Conservation (phyloP, 78 protist species). For the Protostelium mycophagum region DNA sequence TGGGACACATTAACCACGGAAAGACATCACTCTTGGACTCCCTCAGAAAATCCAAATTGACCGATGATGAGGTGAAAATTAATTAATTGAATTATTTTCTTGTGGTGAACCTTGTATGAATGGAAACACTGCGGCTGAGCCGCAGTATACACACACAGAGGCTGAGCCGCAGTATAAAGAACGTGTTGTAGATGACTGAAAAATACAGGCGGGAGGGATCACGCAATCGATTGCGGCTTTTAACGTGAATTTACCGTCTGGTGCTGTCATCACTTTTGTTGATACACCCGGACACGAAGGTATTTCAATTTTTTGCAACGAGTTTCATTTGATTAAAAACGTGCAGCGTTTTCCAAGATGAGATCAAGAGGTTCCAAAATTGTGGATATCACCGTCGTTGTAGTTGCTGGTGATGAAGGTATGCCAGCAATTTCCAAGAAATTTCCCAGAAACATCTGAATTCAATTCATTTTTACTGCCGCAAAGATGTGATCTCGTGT, state of each 20-base stretch:
- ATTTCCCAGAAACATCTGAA: background rate
- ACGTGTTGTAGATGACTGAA: background rate
- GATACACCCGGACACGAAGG: slow-evolving; percentile 94
- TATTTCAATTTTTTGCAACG: background rate
- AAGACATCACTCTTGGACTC: slow-evolving; percentile 88
- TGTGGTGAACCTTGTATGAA: too few species aligned
- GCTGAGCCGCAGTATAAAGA: background rate
- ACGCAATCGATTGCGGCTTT: slow-evolving; percentile 89
- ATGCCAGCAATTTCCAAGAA: slow-evolving; percentile 15
- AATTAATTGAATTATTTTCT: too few species aligned
- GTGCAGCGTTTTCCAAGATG: slow-evolving; percentile 83
- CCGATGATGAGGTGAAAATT: slow-evolving; percentile 65
- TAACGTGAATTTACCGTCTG: slow-evolving; percentile 12
- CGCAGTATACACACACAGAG: too few species aligned
- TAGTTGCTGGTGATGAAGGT: slow-evolving; percentile 90
- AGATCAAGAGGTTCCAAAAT: slow-evolving; percentile 77
- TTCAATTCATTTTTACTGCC: background rate
- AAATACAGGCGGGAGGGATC: slow-evolving; percentile 86
- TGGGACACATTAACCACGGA: slow-evolving; percentile 97
- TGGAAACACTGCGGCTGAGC: too few species aligned
- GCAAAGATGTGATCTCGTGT: background rate
- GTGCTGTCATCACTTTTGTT: slow-evolving; percentile 69
- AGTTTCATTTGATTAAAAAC: background rate
- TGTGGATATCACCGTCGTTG: slow-evolving; percentile 85
- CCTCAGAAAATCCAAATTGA: slow-evolving; percentile 64